These are phyloP conservation scores for Phytophthora europaea DNA, from an alignment of 352 stramenopile genomes.

Conservation along the genomic window DNA sequence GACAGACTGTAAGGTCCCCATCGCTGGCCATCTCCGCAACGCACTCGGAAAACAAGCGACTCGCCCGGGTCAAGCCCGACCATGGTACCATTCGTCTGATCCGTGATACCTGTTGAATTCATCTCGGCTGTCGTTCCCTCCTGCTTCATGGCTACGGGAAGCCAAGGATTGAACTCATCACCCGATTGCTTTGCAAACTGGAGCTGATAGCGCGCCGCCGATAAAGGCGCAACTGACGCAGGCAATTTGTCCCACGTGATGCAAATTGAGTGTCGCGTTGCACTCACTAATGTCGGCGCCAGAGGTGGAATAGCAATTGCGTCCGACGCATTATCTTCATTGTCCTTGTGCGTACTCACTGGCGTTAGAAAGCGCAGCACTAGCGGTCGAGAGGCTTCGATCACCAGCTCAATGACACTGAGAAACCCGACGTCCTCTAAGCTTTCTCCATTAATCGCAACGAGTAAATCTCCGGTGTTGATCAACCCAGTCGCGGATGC, in stretches of 20 bases:
- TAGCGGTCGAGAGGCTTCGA: slow-evolving; percentile 71
- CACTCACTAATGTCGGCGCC: slow-evolving; percentile 74
- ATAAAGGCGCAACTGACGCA: slow-evolving; percentile 18
- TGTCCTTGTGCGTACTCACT: slow-evolving; percentile 44
- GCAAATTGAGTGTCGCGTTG: slow-evolving; percentile 66
- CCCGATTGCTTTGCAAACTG: slow-evolving; percentile 74
- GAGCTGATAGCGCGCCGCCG: slow-evolving; percentile 60
- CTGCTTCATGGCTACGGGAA: slow-evolving; percentile 64
- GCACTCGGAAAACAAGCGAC: slow-evolving; percentile 71
- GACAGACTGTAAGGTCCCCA: slow-evolving; percentile 80
- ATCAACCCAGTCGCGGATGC: slow-evolving; percentile 77
- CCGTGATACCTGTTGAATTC: slow-evolving; percentile 53
- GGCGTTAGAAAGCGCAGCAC: slow-evolving; percentile 78
- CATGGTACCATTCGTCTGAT: slow-evolving; percentile 72
- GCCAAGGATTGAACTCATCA: slow-evolving; percentile 69
- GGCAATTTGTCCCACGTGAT: slow-evolving; percentile 69
- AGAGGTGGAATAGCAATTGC: slow-evolving; percentile 65
- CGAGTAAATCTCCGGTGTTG: slow-evolving; percentile 73
- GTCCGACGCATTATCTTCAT: slow-evolving; percentile 55
- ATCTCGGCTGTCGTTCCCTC: slow-evolving; percentile 48
- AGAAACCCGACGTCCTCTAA: slow-evolving; percentile 73
- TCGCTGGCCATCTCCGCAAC: slow-evolving; percentile 60
- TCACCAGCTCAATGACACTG: slow-evolving; percentile 82
- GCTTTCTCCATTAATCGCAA: slow-evolving; percentile 79
- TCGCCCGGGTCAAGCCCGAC: slow-evolving; percentile 67